Conservation (phyloP, 352 stramenopile genomes). For the Phytophthora ramorum region DNA sequence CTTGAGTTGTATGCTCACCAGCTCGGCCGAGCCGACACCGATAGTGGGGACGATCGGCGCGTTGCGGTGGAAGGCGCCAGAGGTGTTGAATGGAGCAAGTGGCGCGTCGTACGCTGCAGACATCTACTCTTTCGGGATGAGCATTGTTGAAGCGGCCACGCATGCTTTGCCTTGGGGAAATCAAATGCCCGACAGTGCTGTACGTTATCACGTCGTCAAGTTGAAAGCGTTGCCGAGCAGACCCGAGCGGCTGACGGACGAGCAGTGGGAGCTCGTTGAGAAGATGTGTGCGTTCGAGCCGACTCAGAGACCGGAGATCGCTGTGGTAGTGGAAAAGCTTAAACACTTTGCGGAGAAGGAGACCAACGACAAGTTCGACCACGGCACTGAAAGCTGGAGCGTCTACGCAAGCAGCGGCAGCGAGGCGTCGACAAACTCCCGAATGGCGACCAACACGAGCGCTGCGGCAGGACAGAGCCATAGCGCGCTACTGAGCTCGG, state of each 20-base stretch:
- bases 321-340: conserved; percentile 21
- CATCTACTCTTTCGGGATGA: conserved; percentile 42
- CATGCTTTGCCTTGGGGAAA: conserved; percentile 26
- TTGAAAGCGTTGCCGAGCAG: conserved; percentile 12
- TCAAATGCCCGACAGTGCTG: conserved; percentile 13
- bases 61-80: conserved; percentile 31
- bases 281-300: conserved; percentile 28
- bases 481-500: conserved; percentile 1
- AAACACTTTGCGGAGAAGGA: conserved; percentile 21
- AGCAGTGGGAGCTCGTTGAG: conserved; percentile 32
- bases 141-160: conserved; percentile 35
- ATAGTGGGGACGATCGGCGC: conserved; percentile 16
- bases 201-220: conserved; percentile 24
- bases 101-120: conserved; percentile 23
- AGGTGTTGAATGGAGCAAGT: conserved; percentile 16
- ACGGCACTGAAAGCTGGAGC: conserved; percentile 2
- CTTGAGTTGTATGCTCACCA: conserved; percentile 25
- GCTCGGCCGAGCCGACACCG: background rate
- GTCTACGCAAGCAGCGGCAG: conserved; percentile 1
- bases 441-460: background rate
- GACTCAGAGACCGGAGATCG: conserved; percentile 15
- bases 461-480: background rate
- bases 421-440: conserved; percentile 1
- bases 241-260: conserved; percentile 18
- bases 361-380: conserved; percentile 4